Evolutionary conservation across 108 stramenopile genomes (phyloP), one percentile per base, ranked within the genome.

Genomic region (Asterionellopsis glacialis): DNA sequence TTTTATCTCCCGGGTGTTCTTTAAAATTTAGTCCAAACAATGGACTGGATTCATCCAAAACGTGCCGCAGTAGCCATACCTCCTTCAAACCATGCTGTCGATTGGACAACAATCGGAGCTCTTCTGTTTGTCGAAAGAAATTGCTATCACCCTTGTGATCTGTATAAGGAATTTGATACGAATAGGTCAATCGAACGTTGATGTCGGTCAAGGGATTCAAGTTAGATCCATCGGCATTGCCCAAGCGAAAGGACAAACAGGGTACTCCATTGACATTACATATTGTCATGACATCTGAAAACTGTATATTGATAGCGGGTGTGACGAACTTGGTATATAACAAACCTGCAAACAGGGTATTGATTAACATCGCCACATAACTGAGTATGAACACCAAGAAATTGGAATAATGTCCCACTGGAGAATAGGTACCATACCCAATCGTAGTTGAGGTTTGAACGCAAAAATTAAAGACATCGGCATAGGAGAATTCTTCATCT

Each of bases 261-360:
- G 66, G 66, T 13, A 59, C 66, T 0, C 66, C 66, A 41, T 59
- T 59, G 11, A 67, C 66, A 53, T 67, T 67, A 50, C 58, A 67
- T 3, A 67, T 10, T 1, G 66, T 59, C 39, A 67, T 41, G 18
- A 67, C 57, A 0, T 67, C 58, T 9, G 39, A 41, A 27, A 67
- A 59, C 47, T 67, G 38, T 16, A 67, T 59, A 43, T 67, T 67
- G 50, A 59, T 52, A 25, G 51, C 49, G 10, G 66, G 66, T 0
- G 66, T 67, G 22, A 67, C 58, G 42, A 59, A 67, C 33, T 67
- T 67, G 49, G 58, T 52, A 11, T 51, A 67, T 3, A 67, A 27
- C 12, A 67, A 28, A 1, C 66, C 66, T 0, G 66, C 66, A 59
- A 59, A 67, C 6, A 67, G 39, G 5, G 66, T 67, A 27, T 59